Evolutionary conservation across 2,329 filamentous ascomycete species (phyloP), one percentile per base, ranked within the genome.

Genomic region (Phoma herbarum): DNA sequence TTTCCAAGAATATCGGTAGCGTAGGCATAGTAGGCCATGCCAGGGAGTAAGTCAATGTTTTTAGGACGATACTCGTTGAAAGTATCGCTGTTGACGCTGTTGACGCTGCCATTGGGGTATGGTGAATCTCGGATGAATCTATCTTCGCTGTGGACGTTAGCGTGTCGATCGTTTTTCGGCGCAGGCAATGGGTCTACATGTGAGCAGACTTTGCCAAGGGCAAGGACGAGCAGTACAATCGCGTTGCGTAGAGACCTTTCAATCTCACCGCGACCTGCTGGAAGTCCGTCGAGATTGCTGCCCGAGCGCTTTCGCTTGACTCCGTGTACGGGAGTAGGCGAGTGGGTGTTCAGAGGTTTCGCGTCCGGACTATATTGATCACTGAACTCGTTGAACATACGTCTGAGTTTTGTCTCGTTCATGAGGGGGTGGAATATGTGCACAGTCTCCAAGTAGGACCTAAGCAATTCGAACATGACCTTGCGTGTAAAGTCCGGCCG

Each of bases 1-100:
- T 90, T 90, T 5, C 93, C 93, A 16, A 98, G 80, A 33, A 98
- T 97, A 61, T 95, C 90, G 1, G 90, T 90, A 2, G 93, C 94
- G 61, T 91, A 88, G 1, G 90, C 90, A 74, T 93, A 97, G 74
- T 97, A 97, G 26, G 93, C 90, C 57, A 98, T 80, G 0, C 95
- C 95, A 0, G 95, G 94, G 60, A 97, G 90, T 7, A 90, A 85
- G 69, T 98, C 93, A 49, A 94, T 83, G 71, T 96, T 97, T 66
- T 85, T 83, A 51, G 64, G 75, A 2, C 69, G 68, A 29, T 45
- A 63, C 4, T 72, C 70, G 9, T 66, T 59, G 1, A 63, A 65
- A 4, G 56, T 58, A 4, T 73, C 68, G 45, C 71, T 73, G 31
- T 63, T 65, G 66, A 64, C 70, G 53, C 26, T 26, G 26, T 26